phyloP scores from a whole-genome alignment of 2,329 filamentous ascomycete genomes.

The Fragosphaeria purpurea region DNA sequence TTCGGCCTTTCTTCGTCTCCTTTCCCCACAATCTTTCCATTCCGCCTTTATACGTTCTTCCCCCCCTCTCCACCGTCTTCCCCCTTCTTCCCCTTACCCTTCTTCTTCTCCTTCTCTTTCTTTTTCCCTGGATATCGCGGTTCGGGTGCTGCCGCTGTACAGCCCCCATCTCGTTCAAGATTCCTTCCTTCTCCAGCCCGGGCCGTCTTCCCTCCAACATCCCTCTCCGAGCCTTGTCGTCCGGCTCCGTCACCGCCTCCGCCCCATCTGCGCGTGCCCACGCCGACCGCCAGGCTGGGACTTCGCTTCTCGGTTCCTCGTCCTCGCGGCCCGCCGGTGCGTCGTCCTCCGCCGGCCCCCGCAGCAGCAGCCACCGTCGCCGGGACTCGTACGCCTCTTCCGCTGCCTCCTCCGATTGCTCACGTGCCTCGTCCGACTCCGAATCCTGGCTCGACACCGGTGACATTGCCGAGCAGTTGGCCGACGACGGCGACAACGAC shows the following conservation, averaged over 20 bases:
- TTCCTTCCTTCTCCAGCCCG: slow-evolving; percentile 59
- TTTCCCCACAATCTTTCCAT: no score
- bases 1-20: no score
- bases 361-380: slow-evolving; percentile 27
- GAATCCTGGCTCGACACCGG: slow-evolving; percentile 85
- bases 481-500: slow-evolving; percentile 58
- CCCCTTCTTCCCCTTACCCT: background rate
- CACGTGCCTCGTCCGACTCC: slow-evolving; percentile 32
- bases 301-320: slow-evolving; percentile 33
- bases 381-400: slow-evolving; percentile 19
- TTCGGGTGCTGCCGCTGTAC: slow-evolving; percentile 62
- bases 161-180: slow-evolving; percentile 71
- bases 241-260: slow-evolving; percentile 20
- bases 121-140: slow-evolving; percentile 27
- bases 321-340: slow-evolving; percentile 14
- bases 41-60: no score
- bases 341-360: slow-evolving; percentile 13
- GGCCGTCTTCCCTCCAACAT: slow-evolving; percentile 73
- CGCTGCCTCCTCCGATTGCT: slow-evolving; percentile 34
- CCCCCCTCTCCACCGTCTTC: no score
- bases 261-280: slow-evolving; percentile 24
- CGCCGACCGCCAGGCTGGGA: slow-evolving; percentile 25
- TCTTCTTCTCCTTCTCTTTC: background rate
- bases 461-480: slow-evolving; percentile 86
- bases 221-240: slow-evolving; percentile 63